These are phyloP conservation scores for Podosphaera fusca DNA, from an alignment of 2,329 filamentous ascomycete genomes.

Conservation along the genomic window DNA sequence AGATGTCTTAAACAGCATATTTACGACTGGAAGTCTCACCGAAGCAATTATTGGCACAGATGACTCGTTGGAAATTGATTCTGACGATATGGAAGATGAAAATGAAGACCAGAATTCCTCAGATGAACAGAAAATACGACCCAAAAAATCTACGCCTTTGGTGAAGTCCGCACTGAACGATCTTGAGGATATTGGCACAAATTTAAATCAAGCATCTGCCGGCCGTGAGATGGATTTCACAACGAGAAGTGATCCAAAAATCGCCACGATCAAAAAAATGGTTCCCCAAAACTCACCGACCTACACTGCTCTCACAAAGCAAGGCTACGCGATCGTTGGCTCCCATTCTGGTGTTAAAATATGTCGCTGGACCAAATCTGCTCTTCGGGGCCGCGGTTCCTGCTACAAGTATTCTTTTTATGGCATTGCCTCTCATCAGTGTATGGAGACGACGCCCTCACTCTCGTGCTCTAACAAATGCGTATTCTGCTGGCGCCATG, in stretches of 20 bases:
- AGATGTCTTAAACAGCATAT: conserved; percentile 45
- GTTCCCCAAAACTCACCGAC: conserved; percentile 80
- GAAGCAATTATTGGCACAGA: conserved; percentile 58
- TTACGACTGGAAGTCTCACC: conserved; percentile 31
- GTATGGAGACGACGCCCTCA: conserved; percentile 94
- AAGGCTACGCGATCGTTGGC: conserved; percentile 87
- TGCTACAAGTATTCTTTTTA: conserved; percentile 99
- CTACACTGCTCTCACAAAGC: conserved; percentile 72
- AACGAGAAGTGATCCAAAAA: conserved; percentile 32
- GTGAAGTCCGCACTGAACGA: conserved; percentile 41
- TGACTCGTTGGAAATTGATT: conserved; percentile 64
- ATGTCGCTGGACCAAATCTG: conserved; percentile 95
- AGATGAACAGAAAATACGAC: conserved; percentile 23
- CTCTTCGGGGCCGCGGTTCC: conserved; percentile 72
- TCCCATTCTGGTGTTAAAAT: conserved; percentile 94
- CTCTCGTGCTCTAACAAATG: conserved; percentile 96
- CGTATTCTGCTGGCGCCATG: conserved; percentile 96
- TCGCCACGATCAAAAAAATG: conserved; percentile 54
- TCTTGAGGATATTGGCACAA: conserved; percentile 59
- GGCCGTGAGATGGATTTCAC: conserved; percentile 68
- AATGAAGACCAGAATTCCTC: conserved; percentile 29
- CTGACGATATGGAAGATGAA: conserved; percentile 34
- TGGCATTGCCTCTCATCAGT: conserved; percentile 85
- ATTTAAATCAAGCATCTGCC: conserved; percentile 26
- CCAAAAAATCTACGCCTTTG: conserved; percentile 18